Evolutionary conservation across 164 flowering plant genomes (phyloP).

Genomic region (Aristolochia fimbriata): DNA sequence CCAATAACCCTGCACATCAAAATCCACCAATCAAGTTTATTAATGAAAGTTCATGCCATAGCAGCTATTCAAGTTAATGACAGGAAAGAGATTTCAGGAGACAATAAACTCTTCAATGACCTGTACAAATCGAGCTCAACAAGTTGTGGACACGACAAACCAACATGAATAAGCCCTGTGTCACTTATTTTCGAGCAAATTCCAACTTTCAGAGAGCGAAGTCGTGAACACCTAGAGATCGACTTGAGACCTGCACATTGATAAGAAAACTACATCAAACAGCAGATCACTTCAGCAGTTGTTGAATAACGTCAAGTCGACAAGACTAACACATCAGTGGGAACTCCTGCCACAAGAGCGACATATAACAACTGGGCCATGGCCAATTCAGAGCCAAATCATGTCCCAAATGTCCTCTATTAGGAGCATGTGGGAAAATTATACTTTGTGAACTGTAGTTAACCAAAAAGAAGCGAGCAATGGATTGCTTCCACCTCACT

Average conservation of each 20-base stretch:
- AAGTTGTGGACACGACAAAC: constrained; percentile 50
- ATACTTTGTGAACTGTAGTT: no score
- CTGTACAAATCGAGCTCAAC: constrained; percentile 89
- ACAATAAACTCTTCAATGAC: constrained; percentile 22
- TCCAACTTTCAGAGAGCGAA: constrained; percentile 63
- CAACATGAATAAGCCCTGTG: constrained; percentile 52
- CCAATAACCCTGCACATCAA: constrained; percentile 41
- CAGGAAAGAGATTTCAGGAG: no score
- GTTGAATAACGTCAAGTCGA: no score
- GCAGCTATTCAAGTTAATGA: neutral
- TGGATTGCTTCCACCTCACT: no score
- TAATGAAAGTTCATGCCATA: neutral
- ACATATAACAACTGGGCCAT: no score
- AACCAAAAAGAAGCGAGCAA: no score
- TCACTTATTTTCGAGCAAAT: constrained; percentile 73
- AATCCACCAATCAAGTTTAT: neutral
- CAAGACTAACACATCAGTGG: no score
- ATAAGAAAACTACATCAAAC: neutral
- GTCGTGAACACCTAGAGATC: constrained; percentile 51
- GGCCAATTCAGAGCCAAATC: no score
- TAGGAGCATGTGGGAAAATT: no score
- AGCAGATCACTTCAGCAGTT: neutral
- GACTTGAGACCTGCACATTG: constrained; percentile 56
- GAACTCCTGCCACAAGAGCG: no score
- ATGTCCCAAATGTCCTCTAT: no score